Conservation (phyloP, 495 filamentous ascomycete species). For the Penicillium goetzii region DNA sequence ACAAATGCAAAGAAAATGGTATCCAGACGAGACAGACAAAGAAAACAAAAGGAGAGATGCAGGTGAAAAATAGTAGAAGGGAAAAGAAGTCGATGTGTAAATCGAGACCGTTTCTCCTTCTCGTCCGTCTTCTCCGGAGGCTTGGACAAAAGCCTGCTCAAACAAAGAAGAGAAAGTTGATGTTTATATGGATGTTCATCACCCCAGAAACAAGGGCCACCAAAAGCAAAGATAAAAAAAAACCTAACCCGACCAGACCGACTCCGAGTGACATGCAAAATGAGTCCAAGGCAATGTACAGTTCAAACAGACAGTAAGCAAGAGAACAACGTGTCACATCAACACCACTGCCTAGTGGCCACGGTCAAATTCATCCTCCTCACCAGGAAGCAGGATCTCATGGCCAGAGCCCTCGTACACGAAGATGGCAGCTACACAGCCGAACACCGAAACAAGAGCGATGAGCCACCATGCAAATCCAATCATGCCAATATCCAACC, state of each 20-base stretch:
- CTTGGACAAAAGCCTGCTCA: background rate
- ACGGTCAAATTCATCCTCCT: constrained; percentile 56
- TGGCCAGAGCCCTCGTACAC: constrained; percentile 76
- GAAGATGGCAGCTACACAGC: constrained; percentile 62
- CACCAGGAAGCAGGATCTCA: constrained; percentile 69
- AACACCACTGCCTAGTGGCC: constrained; percentile 19
- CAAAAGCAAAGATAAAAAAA: constrained; percentile 2
- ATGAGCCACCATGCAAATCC: constrained; percentile 81
- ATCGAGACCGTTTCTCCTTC: background rate
- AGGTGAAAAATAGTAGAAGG: constrained; percentile 9
- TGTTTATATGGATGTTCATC: background rate
- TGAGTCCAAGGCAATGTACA: constrained; percentile 32
- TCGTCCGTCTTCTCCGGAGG: background rate
- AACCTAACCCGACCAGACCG: constrained; percentile 18
- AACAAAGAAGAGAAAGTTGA: background rate
- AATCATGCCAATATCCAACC: constrained; percentile 69
- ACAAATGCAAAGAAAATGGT: constrained; percentile 29
- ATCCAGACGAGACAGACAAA: constrained; percentile 29
- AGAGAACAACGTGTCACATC: constrained; percentile 26
- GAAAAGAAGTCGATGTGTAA: background rate
- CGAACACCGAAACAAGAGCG: constrained; percentile 63
- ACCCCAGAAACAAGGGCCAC: background rate
- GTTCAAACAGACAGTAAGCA: constrained; percentile 15
- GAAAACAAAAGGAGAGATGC: constrained; percentile 14
- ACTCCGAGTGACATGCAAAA: constrained; percentile 36